Base-by-base conservation (phyloP, 1,139 yeast species). In the Kodamaea suecica region DNA sequence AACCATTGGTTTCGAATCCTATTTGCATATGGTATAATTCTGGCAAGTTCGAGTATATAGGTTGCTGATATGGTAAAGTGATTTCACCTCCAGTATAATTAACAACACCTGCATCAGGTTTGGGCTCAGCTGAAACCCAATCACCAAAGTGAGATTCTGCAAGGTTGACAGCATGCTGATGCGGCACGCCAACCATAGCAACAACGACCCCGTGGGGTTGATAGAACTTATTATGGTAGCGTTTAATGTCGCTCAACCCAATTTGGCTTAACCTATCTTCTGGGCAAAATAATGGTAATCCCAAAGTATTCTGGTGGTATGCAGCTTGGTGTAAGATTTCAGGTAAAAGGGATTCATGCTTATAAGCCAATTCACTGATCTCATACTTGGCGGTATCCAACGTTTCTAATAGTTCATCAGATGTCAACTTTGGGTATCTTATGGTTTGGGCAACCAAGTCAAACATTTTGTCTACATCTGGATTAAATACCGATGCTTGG, bases 401-500 rank as follows among this genome's bases (percentile, higher is more conserved):
- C 44, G 92, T 88, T 50, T 84, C 95, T 26, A 65, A 63, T 16
- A 92, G 66, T 52, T 92, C 97, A 35, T 75, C 77, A 23, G 76
- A 79, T 1, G 84, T 70, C 33, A 88, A 63, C 27, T 57, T 58
- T 4, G 98, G 98, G 39, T 66, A 67, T 15, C 81, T 64, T 7
- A 90, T 81, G 0, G 97, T 86, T 48, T 88, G 94, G n/a, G 87
- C 67, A 48, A 92, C 68, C 35, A 87, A 67, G 30, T 75, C 76
- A 47, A 86, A 78, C 95, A 94, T 88, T 45, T 70, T 67, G 30
- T 80, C 94, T n/a, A 84, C 80, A 53, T 90, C 96, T 36, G 64
- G 75, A 55, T 90, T 88, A 68, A 92, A 92, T 1, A 88, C 95
- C 2, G 95, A 82, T 2, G 97, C 95, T 59, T 92, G 97, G 58